Evolutionary conservation across 78 protist species (phyloP).

Genomic region (Protostelium mycophagum): DNA sequence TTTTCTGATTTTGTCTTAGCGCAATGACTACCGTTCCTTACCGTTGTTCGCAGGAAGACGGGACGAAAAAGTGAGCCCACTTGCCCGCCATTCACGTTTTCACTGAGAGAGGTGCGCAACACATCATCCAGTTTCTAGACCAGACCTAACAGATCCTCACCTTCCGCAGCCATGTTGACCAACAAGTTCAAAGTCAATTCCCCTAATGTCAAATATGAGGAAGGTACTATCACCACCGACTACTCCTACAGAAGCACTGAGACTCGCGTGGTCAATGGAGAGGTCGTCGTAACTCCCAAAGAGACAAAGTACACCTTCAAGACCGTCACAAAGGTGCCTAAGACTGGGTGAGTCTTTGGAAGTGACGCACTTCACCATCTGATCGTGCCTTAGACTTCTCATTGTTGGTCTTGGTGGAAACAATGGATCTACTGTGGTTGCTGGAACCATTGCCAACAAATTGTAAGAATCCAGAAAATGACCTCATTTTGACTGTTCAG

Average conservation of each 20-base stretch:
- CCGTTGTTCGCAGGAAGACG: too few species aligned
- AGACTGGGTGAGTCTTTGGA: constrained; percentile 4
- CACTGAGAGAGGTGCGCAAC: too few species aligned
- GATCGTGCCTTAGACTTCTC: constrained; percentile 73
- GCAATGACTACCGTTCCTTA: too few species aligned
- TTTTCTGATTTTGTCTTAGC: too few species aligned
- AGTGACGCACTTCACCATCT: constrained; percentile 7
- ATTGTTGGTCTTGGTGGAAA: constrained; percentile 98
- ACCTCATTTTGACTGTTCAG: constrained; percentile 7
- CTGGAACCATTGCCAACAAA: constrained; percentile 93
- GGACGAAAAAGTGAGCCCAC: too few species aligned
- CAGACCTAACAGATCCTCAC: too few species aligned
- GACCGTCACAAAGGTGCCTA: constrained; percentile 52
- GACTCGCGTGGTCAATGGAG: constrained; percentile 25
- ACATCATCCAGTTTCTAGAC: too few species aligned
- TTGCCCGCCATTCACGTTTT: too few species aligned
- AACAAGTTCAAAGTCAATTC: constrained; percentile 41
- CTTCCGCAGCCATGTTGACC: background rate
- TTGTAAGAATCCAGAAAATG: constrained; percentile 5
- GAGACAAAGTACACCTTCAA: constrained; percentile 17
- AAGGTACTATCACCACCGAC: constrained; percentile 54
- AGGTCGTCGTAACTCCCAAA: constrained; percentile 67
- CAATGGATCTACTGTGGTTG: constrained; percentile 98
- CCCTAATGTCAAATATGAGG: constrained; percentile 73
- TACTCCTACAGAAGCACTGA: constrained; percentile 72